A percentile compares a stretch with the other conserved stretches of the same genome.
phyloP scores from a whole-genome alignment of 2,329 filamentous ascomycete genomes.

The Plenodomus tracheiphilus region DNA sequence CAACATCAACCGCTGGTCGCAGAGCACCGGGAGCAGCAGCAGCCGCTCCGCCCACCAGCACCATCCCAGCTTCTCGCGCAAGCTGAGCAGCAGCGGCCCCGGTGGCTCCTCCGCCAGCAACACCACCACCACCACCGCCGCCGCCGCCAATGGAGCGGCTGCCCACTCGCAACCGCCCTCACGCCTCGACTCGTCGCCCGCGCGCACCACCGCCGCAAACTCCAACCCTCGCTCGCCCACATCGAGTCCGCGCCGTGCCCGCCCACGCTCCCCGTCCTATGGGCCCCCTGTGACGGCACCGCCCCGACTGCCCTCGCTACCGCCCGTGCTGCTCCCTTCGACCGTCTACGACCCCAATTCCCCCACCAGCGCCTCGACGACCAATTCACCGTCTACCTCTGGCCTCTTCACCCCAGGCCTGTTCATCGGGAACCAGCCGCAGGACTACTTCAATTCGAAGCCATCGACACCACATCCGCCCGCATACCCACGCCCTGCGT shows the following conservation, averaged over 20 bases:
- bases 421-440: conserved; percentile 23
- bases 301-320: conserved; percentile 36
- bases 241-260: conserved; percentile 41
- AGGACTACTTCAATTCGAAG: conserved; percentile 47
- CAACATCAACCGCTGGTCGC: conserved; percentile 62
- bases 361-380: conserved; percentile 33
- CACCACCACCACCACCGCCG: conserved; percentile 4
- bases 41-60: conserved; percentile 41
- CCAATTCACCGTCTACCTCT: conserved; percentile 39
- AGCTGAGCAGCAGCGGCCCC: conserved; percentile 44
- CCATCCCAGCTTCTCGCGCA: conserved; percentile 40
- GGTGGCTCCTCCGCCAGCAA: conserved; percentile 30
- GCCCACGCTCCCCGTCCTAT: conserved; percentile 37
- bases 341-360: conserved; percentile 45
- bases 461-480: conserved; percentile 17
- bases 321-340: conserved; percentile 35
- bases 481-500: conserved; percentile 28
- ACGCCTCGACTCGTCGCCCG: conserved; percentile 29
- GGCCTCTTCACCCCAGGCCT: conserved; percentile 39
- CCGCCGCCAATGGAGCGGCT: conserved; percentile 38
- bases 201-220: conserved; percentile 14
- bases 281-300: conserved; percentile 39
- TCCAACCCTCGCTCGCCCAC: conserved; percentile 37
- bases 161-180: conserved; percentile 35
- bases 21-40: conserved; percentile 59